phyloP scores from a whole-genome alignment of 768 basidiomycete genomes.

The Boletus fagicola region DNA sequence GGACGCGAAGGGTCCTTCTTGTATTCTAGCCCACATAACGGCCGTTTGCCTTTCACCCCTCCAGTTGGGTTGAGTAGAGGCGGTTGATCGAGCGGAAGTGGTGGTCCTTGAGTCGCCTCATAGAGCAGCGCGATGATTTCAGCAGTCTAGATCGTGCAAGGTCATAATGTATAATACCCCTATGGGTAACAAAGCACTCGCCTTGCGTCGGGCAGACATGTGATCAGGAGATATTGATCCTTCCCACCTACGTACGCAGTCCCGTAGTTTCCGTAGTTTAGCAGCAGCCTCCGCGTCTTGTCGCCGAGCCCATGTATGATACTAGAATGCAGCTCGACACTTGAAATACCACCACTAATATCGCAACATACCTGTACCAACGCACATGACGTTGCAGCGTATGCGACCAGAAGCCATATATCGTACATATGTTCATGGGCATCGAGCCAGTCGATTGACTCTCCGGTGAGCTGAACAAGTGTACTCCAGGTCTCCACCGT shows the following conservation, averaged over 20 bases:
- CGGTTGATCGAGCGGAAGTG: constrained; percentile 50
- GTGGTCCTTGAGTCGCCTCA: constrained; percentile 85
- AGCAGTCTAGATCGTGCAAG: constrained; percentile 55
- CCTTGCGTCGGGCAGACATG: constrained; percentile 93
- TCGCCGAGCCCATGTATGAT: constrained; percentile 89
- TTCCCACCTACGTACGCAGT: constrained; percentile 88
- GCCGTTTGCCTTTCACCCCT: constrained; percentile 57
- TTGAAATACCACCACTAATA: not conserved
- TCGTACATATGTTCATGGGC: constrained; percentile 79
- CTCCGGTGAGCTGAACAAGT: constrained; percentile 69
- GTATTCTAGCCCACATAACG: constrained; percentile 59
- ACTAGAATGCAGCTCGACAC: constrained; percentile 45
- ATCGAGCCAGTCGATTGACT: constrained; percentile 89
- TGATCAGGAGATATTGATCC: constrained; percentile 84
- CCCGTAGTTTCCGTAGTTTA: constrained; percentile 75
- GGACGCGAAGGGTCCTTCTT: constrained; percentile 77
- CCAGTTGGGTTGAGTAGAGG: constrained; percentile 80
- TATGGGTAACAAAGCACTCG: constrained; percentile 26
- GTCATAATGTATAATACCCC: not conserved
- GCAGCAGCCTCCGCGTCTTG: constrained; percentile 72
- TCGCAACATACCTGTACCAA: constrained; percentile 72
- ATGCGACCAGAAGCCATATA: constrained; percentile 83
- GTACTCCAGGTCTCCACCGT: constrained; percentile 78
- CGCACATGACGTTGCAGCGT: constrained; percentile 85
- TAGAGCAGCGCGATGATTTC: constrained; percentile 91